Base-by-base conservation (phyloP, 345 rosid species). In the Populus pruinosa region DNA sequence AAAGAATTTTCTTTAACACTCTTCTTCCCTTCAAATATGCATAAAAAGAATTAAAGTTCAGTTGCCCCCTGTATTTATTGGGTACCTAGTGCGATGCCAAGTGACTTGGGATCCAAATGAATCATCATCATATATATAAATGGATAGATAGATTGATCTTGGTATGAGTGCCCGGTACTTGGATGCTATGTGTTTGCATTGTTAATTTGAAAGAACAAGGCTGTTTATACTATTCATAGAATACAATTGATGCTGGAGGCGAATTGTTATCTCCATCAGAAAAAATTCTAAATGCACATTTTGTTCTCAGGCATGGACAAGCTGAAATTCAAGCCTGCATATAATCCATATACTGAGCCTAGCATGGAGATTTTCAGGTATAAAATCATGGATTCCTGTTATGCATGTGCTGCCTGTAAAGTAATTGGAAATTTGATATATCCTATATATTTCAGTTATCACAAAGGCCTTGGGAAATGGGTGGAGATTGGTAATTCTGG, bases 301-400 rank as follows among this genome's bases (percentile, higher is more conserved):
- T 33, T 70, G 70, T 53, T 80, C 68, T 68, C 83, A 96, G 99
- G 99, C 64, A 96, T 93, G 98, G 86, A 94, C 4, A 90, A 92
- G 62, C 82, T 96, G 75, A 89, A 85, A 11, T 96, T 96, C 92
- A 93, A 92, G 88, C 97, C 94, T 77, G 95, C 98, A 53, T 93
- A 96, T 86, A 96, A 96, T 82, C 99, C 99, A 14, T 96, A 96
- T 65, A 96, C 99, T 0, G 98, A 96, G 68, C 99, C 99, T 31
- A 93, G 97, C 87, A 93, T 96, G 97, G 97, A 93, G 82, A 90
- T 96, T 64, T 93, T 91, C 91, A 93, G 97, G 99, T 92, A 80
- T 74, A 44, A 53, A 71, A 20, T 69, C 17, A 41, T 53, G 47
- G 44, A 41, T 67, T 50, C 69, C 73, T 41, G 4, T 72, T 56